These are phyloP conservation scores for Gossypium rotundifolium DNA, from an alignment of 345 rosid species.

Conservation along the genomic window DNA sequence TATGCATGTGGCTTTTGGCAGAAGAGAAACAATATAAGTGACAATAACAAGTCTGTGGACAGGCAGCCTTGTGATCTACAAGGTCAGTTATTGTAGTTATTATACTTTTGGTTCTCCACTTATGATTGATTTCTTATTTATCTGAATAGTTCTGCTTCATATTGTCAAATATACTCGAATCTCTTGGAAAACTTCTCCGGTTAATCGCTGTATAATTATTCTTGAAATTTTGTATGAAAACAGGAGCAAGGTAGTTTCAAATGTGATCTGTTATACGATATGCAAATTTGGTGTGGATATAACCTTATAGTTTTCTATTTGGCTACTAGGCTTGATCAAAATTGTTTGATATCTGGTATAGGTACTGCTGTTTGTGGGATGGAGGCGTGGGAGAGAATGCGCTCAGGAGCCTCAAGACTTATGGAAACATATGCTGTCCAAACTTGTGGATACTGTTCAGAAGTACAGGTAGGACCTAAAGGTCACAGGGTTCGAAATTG, in stretches of 20 bases:
- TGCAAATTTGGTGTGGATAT: neutral
- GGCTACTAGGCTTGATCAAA: neutral
- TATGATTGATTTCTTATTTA: neutral
- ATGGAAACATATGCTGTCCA: slow-evolving; percentile 40
- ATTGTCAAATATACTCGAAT: neutral
- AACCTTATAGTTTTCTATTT: neutral
- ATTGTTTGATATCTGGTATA: neutral
- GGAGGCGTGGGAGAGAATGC: slow-evolving; percentile 40
- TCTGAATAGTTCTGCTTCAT: neutral
- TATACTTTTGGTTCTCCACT: neutral
- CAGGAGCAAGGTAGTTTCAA: neutral
- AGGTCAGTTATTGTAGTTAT: slow-evolving; percentile 23
- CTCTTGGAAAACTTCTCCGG: neutral
- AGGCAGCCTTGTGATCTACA: slow-evolving; percentile 14
- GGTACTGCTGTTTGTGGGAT: slow-evolving; percentile 31
- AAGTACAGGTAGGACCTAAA: slow-evolving; percentile 46
- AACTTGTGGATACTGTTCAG: slow-evolving; percentile 47
- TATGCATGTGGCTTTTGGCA: slow-evolving; percentile 41
- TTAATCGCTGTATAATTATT: neutral
- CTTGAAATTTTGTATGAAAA: neutral
- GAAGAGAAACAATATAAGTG: slow-evolving; percentile 20
- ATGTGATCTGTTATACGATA: neutral
- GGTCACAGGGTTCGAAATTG: slow-evolving; percentile 49
- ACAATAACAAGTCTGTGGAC: slow-evolving; percentile 8
- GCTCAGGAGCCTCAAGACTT: slow-evolving; percentile 32